Evolutionary conservation across 176 grass and related monocot species (phyloP).

Genomic region (Bromus sterilis): DNA sequence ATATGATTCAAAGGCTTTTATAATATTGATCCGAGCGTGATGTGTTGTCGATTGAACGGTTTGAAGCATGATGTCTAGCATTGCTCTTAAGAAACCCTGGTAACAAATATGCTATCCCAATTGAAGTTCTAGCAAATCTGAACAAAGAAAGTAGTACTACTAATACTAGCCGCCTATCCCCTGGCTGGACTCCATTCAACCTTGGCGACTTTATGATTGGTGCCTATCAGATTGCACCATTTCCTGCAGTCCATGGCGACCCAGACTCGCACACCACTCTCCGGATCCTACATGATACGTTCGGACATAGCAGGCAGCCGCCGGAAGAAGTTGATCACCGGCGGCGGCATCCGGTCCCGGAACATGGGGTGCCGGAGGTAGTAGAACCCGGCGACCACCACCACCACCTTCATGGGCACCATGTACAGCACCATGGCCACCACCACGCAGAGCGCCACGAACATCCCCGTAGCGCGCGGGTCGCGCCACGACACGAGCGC

Average conservation of each 20-base stretch:
- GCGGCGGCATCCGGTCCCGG: conserved; percentile 51
- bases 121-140: no score
- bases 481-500: conserved; percentile 86
- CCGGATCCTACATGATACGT: conserved; percentile 47
- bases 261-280: background rate
- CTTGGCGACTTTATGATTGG: no score
- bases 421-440: conserved; percentile 59
- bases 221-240: no score
- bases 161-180: no score
- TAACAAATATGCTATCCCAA: no score
- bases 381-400: conserved; percentile 54
- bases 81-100: no score
- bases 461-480: conserved; percentile 76
- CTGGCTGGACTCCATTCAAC: no score
- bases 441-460: conserved; percentile 56
- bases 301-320: conserved; percentile 76
- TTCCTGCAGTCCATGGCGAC: background rate
- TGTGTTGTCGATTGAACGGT: no score
- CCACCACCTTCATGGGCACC: conserved; percentile 54
- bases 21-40: no score
- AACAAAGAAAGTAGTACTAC: no score
- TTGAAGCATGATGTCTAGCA: no score
- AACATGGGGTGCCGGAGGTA: conserved; percentile 88
- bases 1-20: no score
- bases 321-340: conserved; percentile 71